phyloP scores from a whole-genome alignment of 1,284 basidiomycete genomes.

The Pseudozyma flocculosa region DNA sequence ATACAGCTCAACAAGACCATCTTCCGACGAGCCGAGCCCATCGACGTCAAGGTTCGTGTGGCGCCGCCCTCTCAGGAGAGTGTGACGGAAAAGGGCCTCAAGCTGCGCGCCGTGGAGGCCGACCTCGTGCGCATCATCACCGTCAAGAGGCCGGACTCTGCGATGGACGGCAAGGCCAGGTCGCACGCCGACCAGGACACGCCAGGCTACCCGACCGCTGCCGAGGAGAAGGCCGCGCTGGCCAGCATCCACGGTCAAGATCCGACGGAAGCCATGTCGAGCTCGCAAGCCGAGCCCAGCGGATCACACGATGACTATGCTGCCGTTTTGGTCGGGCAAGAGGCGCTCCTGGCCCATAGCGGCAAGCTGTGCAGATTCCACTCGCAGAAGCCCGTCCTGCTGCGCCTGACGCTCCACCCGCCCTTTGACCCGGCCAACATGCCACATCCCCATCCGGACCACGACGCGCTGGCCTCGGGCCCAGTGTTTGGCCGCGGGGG shows the following conservation, averaged over 20 bases:
- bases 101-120: constrained; percentile 48
- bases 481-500: constrained; percentile 43
- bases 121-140: constrained; percentile 46
- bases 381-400: constrained; percentile 37
- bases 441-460: constrained; percentile 52
- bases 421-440: constrained; percentile 49
- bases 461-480: constrained; percentile 43
- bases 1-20: constrained; percentile 49
- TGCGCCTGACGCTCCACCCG: constrained; percentile 48
- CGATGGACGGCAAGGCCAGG: not conserved
- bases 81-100: constrained; percentile 41
- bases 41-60: constrained; percentile 48
- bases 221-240: not conserved
- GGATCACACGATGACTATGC: not conserved
- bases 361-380: constrained; percentile 55
- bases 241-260: not conserved
- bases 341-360: constrained; percentile 46
- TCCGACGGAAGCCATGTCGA: not conserved
- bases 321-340: constrained; percentile 9
- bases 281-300: not conserved
- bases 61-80: constrained; percentile 38
- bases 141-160: constrained; percentile 11
- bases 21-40: constrained; percentile 51
- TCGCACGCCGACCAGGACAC: too few species aligned
- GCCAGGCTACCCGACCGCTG: not conserved